phyloP scores from a whole-genome alignment of 2,329 filamentous ascomycete genomes.

The Beauveria caledonica region DNA sequence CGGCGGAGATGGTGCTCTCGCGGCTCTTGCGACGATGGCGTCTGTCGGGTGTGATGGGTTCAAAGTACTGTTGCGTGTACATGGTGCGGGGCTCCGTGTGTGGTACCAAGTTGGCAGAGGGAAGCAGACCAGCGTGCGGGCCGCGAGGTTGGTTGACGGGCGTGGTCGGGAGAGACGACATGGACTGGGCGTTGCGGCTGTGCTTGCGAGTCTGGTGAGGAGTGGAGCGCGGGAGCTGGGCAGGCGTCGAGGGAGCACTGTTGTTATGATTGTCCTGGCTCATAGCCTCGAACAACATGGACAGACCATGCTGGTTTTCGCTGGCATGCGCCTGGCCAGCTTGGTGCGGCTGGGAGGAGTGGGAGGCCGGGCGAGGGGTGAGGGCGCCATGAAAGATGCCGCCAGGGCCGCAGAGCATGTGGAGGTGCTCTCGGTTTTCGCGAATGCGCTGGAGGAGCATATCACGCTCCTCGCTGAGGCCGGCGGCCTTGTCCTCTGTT shows the following conservation, averaged over 20 bases:
- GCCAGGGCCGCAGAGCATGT: slow-evolving; percentile 67
- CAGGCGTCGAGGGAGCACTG: slow-evolving; percentile 66
- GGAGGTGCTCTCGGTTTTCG: slow-evolving; percentile 83
- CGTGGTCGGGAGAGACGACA: slow-evolving; percentile 77
- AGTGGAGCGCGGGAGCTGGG: slow-evolving; percentile 35
- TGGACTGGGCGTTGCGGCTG: slow-evolving; percentile 67
- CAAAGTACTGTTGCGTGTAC: slow-evolving; percentile 30
- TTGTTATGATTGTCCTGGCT: slow-evolving; percentile 59
- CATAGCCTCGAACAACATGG: slow-evolving; percentile 71
- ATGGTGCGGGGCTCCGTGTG: slow-evolving; percentile 49
- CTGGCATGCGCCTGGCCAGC: slow-evolving; percentile 33
- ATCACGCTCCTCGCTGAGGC: slow-evolving; percentile 66
- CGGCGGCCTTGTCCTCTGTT: slow-evolving; percentile 64
- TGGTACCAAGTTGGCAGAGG: slow-evolving; percentile 54
- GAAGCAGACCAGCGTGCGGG: slow-evolving; percentile 45
- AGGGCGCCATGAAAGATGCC: slow-evolving; percentile 56
- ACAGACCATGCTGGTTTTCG: slow-evolving; percentile 58
- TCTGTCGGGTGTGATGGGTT: slow-evolving; percentile 36
- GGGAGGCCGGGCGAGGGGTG: slow-evolving; percentile 45
- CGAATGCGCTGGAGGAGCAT: slow-evolving; percentile 75
- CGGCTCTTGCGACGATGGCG: slow-evolving; percentile 57
- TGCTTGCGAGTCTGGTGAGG: slow-evolving; percentile 52
- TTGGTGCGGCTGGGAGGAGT: slow-evolving; percentile 40
- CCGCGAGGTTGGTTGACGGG: slow-evolving; percentile 49
- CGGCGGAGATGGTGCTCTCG: slow-evolving; percentile 77